Evolutionary conservation across 768 basidiomycete species (phyloP).

Genomic region (Ramaria sp.): DNA sequence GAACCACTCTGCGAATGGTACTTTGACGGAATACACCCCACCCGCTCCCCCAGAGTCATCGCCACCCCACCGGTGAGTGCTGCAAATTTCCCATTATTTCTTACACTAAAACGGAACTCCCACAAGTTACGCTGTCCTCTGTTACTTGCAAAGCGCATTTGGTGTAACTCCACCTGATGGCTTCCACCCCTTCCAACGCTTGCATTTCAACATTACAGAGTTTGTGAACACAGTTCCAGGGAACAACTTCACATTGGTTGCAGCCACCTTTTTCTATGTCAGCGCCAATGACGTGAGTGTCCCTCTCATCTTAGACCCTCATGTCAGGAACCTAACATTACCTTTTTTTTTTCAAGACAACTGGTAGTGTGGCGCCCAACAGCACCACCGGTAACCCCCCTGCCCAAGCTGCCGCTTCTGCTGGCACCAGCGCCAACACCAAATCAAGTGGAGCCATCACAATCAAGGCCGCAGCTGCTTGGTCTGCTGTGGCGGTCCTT

Average conservation of each 20-base stretch:
- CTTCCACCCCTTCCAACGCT: background rate
- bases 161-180: constrained; percentile 3
- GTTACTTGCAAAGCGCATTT: background rate
- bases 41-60: constrained; percentile 3
- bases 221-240: background rate
- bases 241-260: constrained; percentile 1
- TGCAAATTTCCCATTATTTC: background rate
- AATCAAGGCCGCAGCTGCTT: background rate
- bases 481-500: background rate
- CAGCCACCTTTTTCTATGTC: constrained; percentile 7
- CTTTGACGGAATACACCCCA: constrained; percentile 1
- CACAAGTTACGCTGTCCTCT: constrained; percentile 4
- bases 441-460: background rate
- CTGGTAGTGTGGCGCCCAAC: background rate
- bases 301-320: background rate
- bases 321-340: background rate
- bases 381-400: background rate
- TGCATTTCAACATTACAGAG: constrained; percentile 6
- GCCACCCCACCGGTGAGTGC: constrained; percentile 5
- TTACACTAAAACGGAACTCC: no score
- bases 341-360: background rate
- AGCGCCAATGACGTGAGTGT: background rate
- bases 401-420: background rate
- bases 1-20: background rate
- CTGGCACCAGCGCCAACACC: background rate